A percentile compares a stretch with the other conserved stretches of the same genome.
These are phyloP conservation scores for Quercus phellos DNA, from an alignment of 331 rosid genomes.

Conservation along the genomic window DNA sequence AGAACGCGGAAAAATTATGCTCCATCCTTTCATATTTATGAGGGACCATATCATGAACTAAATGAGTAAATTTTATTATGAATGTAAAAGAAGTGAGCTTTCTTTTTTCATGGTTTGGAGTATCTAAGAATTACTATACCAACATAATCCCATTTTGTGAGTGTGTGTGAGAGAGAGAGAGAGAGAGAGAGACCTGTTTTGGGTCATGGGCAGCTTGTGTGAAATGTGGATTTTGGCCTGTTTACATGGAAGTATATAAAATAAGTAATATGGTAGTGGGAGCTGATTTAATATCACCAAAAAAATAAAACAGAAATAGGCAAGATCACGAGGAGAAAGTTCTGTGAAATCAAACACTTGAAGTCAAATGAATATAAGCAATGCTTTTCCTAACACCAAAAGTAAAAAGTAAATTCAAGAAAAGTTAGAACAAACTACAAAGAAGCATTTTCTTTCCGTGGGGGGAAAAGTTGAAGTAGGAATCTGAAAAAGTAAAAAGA, in stretches of 20 bases:
- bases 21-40: rapidly evolving
- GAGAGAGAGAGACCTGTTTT: conserved; percentile 16
- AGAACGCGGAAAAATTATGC: rapidly evolving
- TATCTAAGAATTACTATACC: no score
- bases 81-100: rapidly evolving
- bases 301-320: not conserved
- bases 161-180: not conserved
- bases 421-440: not conserved
- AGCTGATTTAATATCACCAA: not conserved
- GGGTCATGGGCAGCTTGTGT: not conserved
- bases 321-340: not conserved
- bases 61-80: rapidly evolving
- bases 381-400: not conserved
- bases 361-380: not conserved
- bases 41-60: rapidly evolving
- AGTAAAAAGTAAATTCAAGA: not conserved
- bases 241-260: not conserved
- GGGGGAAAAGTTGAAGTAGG: no score
- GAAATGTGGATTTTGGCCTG: conserved; percentile 8
- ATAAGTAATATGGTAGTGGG: not conserved
- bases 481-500: no score
- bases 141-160: not conserved
- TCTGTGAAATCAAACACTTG: no score
- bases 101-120: no score
- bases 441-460: no score